Evolutionary conservation across 2,329 filamentous ascomycete genomes (phyloP), one percentile per base, ranked within the genome.

Genomic region (Parasarocladium wereldwijsianum): DNA sequence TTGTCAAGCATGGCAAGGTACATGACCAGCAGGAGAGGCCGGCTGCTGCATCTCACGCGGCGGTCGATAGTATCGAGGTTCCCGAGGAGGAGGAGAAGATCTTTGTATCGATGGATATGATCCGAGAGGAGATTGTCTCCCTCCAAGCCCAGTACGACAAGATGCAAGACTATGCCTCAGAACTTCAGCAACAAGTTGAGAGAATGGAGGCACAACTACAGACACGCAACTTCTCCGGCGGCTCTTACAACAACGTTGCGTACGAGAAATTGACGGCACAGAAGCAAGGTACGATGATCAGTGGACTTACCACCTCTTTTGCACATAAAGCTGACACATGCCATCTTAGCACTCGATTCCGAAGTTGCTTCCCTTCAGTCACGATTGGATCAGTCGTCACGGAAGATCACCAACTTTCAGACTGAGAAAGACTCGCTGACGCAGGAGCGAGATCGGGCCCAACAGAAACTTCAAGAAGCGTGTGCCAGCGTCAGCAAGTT

Each of bases 371-470:
- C 69, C 13, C 54, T 80, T 21, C 68, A 76, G 41, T 56, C 63
- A 6, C 70, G 68, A 11, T 54, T 81, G 2, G 70, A 77, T 35
- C 63, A 74, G 38, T 62, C 68, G 21, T 70, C 73, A 32, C 67
- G 67, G 25, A 76, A 76, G 43, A 56, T 68, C 15, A 70, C 64
- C 36, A 60, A 70, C n/a, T 60, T 65, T 20, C 70, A 78, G 29
- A 71, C 74, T 31, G 66, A 73, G 36, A 72, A 67, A 34, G 68
- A 76, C 36, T 66, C 71, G 4, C 52, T 79, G 24, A 60, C 62
- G 3, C 61, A 67, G 17, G 77, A 82, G 48, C 66, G 73, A 17
- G 75, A 81, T 39, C 69, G 71, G 26, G 66, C 76, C 21, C 58
- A 77, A 28, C 63, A 62, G 30, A 74, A 76, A 41, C 58, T 76